A percentile compares a stretch with the other conserved stretches of the same genome.
Evolutionary conservation across 179 eudicot genomes (phyloP).

Genomic region (Patellifolia procumbens): DNA sequence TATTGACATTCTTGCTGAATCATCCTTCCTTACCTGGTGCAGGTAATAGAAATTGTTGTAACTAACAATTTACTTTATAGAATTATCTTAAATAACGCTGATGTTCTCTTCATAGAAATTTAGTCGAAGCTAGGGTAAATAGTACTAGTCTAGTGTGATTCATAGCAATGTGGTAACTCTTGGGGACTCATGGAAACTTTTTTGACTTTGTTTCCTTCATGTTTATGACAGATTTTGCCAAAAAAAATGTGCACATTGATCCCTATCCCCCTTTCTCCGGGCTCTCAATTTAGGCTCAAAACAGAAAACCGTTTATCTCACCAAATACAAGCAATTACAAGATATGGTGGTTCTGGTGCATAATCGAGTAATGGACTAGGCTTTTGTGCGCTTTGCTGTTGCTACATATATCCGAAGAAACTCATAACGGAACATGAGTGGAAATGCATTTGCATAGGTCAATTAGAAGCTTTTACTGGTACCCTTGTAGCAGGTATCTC

Average conservation of each 20-base stretch:
- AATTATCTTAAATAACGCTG: background rate
- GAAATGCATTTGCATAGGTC: background rate
- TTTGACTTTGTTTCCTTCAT: background rate
- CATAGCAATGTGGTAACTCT: background rate
- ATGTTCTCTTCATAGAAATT: background rate
- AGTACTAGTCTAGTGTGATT: background rate
- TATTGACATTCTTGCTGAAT: background rate
- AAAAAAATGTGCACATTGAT: too few species aligned
- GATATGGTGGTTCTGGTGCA: background rate
- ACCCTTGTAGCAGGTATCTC: background rate
- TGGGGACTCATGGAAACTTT: background rate
- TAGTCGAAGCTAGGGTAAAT: background rate
- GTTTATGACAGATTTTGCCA: background rate
- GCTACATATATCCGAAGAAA: background rate
- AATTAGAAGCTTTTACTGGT: background rate
- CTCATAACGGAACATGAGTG: background rate
- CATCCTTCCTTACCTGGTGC: background rate
- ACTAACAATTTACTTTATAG: background rate
- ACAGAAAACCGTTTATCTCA: too few species aligned
- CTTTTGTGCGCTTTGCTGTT: background rate
- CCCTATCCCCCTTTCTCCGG: too few species aligned
- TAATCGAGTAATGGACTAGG: background rate
- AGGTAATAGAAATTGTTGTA: background rate
- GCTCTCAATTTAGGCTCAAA: too few species aligned
- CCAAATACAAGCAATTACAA: background rate